phyloP scores from a whole-genome alignment of 768 basidiomycete genomes.

The Candolleomyces efflorescens region DNA sequence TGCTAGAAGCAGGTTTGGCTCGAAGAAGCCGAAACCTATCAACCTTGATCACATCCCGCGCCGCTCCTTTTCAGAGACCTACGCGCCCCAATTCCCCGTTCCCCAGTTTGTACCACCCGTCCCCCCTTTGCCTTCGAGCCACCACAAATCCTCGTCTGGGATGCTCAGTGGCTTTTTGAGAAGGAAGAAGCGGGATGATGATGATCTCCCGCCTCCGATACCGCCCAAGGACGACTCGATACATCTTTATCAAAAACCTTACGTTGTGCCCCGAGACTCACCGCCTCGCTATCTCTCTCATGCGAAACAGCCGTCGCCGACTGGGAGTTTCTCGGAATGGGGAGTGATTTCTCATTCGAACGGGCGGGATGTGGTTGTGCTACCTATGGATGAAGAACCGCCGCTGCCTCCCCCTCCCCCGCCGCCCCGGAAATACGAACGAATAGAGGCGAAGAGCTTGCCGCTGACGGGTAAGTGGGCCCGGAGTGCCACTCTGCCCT shows the following conservation, averaged over 20 bases:
- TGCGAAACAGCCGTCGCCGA: neutral
- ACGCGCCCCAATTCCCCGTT: slow-evolving; percentile 20
- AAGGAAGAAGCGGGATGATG: slow-evolving; percentile 31
- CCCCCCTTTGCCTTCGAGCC: neutral
- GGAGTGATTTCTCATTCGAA: no score
- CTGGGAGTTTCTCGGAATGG: no score
- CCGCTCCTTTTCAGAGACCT: slow-evolving; percentile 30
- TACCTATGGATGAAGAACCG: neutral
- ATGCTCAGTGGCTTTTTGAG: slow-evolving; percentile 34
- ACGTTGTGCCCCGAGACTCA: neutral
- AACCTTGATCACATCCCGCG: slow-evolving; percentile 19
- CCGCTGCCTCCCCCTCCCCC: neutral
- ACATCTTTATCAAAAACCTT: no score
- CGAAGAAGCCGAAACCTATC: slow-evolving; percentile 13
- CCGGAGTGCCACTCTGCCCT: slow-evolving; percentile 16
- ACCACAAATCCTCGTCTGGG: slow-evolving; percentile 9
- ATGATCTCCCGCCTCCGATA: slow-evolving; percentile 32
- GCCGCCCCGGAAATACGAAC: neutral
- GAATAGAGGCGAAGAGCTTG: slow-evolving; percentile 10
- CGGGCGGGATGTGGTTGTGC: no score
- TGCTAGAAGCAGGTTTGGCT: neutral
- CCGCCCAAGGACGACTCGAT: slow-evolving; percentile 39
- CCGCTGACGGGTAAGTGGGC: slow-evolving; percentile 36
- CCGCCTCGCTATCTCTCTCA: neutral
- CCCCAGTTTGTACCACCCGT: slow-evolving; percentile 22